These are phyloP conservation scores for Pichia norvegensis DNA, from an alignment of 1,139 yeast species.

Conservation along the genomic window DNA sequence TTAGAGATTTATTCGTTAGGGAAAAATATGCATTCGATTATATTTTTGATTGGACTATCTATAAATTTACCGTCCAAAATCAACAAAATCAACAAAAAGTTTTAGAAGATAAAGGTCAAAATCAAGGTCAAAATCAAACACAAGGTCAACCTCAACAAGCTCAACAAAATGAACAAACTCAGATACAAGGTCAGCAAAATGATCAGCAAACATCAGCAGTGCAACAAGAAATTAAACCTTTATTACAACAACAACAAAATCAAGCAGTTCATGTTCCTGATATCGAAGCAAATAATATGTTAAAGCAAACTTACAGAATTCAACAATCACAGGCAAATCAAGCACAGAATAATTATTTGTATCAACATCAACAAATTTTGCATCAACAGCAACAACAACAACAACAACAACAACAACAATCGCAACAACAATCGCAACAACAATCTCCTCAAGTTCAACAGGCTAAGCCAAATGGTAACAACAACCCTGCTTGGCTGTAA, in stretches of 20 bases:
- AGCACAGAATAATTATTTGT: constrained; percentile 11
- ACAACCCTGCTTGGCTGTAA: constrained; percentile 30
- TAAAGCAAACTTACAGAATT: constrained; percentile 13
- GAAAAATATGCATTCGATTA: constrained; percentile 91
- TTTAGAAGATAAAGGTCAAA: constrained; percentile 4
- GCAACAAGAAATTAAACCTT: constrained; percentile 20
- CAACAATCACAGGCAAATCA: constrained; percentile 17
- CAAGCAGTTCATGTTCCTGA: constrained; percentile 28
- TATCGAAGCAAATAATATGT: constrained; percentile 17
- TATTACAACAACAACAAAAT: constrained; percentile 26
- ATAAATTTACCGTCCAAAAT: constrained; percentile 64
- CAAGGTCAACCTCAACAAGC: constrained; percentile 13
- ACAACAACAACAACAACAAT: constrained; percentile 1
- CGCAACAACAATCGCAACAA: not conserved
- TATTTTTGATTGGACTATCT: constrained; percentile 94
- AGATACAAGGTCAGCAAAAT: constrained; percentile 1
- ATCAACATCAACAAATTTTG: constrained; percentile 15
- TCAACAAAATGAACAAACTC: constrained; percentile 10
- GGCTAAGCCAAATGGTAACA: constrained; percentile 9
- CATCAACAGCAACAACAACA: constrained; percentile 11
- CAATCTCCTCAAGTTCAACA: constrained; percentile 1
- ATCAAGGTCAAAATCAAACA: constrained; percentile 10
- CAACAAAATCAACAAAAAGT: constrained; percentile 39
- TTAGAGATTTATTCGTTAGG: constrained; percentile 82
- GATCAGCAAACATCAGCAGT: not conserved